These are phyloP conservation scores for Plasmodium blacklocki DNA, from an alignment of 169 alveolate genomes.

Conservation along the genomic window DNA sequence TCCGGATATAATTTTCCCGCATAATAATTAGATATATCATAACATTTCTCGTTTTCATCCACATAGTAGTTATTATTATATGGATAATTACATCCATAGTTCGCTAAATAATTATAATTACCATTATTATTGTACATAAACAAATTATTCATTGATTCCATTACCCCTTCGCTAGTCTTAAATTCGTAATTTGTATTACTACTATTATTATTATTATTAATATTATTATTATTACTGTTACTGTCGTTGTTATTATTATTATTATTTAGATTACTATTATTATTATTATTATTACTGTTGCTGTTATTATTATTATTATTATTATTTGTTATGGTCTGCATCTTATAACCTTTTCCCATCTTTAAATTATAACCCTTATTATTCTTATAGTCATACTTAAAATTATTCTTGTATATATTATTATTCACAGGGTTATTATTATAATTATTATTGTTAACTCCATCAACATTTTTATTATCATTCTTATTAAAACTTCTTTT, in stretches of 20 bases:
- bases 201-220: constrained; percentile 3
- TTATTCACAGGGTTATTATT: constrained; percentile 7
- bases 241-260: no score
- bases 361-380: constrained; percentile 21
- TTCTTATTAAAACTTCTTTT: constrained; percentile 32
- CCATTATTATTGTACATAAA: constrained; percentile 23
- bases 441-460: not conserved
- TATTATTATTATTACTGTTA: no score
- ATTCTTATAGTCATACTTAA: constrained; percentile 32
- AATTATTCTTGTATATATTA: constrained; percentile 7
- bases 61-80: constrained; percentile 42
- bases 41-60: constrained; percentile 62
- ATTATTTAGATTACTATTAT: no score
- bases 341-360: constrained; percentile 10
- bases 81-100: constrained; percentile 25
- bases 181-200: not conserved
- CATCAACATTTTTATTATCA: constrained; percentile 1
- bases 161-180: not conserved
- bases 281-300: no score
- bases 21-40: constrained; percentile 46
- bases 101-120: constrained; percentile 29
- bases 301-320: not conserved
- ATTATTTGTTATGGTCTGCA: not conserved
- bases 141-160: constrained; percentile 47
- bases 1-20: constrained; percentile 24